These are phyloP conservation scores for Lepidopterella palustris DNA, from an alignment of 495 filamentous ascomycete genomes.

Conservation along the genomic window DNA sequence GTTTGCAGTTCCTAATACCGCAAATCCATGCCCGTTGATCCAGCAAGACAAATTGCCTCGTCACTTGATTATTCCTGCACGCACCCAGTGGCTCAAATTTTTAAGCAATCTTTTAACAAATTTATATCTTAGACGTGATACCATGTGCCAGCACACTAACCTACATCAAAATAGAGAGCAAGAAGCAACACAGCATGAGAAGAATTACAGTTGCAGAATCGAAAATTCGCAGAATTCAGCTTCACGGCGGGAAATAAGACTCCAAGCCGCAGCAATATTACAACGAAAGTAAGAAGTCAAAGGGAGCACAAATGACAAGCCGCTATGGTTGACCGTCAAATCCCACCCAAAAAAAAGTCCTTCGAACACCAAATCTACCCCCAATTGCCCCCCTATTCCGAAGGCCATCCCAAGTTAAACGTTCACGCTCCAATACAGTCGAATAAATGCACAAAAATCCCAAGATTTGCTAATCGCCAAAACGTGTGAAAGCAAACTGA, in stretches of 20 bases:
- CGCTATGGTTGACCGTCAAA: not conserved
- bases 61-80: too few species aligned
- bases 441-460: constrained; percentile 5
- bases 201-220: constrained; percentile 22
- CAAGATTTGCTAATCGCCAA: not conserved
- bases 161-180: constrained; percentile 13
- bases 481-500: constrained; percentile 14
- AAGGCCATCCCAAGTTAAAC: not conserved
- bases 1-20: too few species aligned
- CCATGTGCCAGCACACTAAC: constrained; percentile 9
- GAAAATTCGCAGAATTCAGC: constrained; percentile 32
- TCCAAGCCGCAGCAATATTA: constrained; percentile 43
- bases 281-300: constrained; percentile 45
- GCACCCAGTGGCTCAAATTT: not conserved
- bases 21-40: too few species aligned
- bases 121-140: not conserved
- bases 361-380: not conserved
- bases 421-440: constrained; percentile 4
- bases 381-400: not conserved
- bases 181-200: constrained; percentile 2
- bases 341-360: not conserved
- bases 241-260: constrained; percentile 36
- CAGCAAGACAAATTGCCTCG: too few species aligned
- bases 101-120: not conserved
- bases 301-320: not conserved